Conservation (phyloP, 257 asterid species). For the Galeopsis tetrahit region DNA sequence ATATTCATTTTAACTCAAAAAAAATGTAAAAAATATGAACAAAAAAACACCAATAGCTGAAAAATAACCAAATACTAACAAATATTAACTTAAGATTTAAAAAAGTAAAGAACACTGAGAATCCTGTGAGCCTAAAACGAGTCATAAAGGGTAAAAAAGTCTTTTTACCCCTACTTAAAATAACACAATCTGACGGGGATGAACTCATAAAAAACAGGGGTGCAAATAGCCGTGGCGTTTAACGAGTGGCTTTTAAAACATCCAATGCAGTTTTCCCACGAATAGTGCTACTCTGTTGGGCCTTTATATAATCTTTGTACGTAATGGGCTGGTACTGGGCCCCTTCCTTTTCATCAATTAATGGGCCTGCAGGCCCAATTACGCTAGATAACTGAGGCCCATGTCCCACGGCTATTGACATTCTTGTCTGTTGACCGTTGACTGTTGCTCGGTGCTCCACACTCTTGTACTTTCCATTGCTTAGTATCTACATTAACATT, state of each 20-base stretch:
- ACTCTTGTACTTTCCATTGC: constrained; percentile 69
- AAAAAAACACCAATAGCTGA: no score
- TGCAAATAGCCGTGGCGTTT: no score
- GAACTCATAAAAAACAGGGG: no score
- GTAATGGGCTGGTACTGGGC: constrained; percentile 36
- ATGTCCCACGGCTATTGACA: constrained; percentile 57
- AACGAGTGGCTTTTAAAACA: neutral
- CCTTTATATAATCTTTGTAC: constrained; percentile 45
- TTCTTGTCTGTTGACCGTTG: constrained; percentile 42
- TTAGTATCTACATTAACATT: constrained; percentile 40
- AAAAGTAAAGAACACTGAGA: no score
- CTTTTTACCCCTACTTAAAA: no score
- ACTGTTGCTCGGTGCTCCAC: constrained; percentile 63
- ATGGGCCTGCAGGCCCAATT: constrained; percentile 43
- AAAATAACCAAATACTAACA: no score
- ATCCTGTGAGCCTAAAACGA: no score
- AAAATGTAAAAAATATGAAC: no score
- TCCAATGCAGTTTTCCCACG: constrained; percentile 53
- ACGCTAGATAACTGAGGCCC: constrained; percentile 43
- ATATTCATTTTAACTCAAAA: no score
- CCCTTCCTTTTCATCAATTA: constrained; percentile 26
- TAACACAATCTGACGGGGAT: no score
- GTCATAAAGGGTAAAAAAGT: no score
- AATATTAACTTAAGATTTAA: no score
- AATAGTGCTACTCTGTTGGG: constrained; percentile 45